Base-by-base conservation (phyloP, 805 yeast genomes). In the Monosporozyma aerobia region DNA sequence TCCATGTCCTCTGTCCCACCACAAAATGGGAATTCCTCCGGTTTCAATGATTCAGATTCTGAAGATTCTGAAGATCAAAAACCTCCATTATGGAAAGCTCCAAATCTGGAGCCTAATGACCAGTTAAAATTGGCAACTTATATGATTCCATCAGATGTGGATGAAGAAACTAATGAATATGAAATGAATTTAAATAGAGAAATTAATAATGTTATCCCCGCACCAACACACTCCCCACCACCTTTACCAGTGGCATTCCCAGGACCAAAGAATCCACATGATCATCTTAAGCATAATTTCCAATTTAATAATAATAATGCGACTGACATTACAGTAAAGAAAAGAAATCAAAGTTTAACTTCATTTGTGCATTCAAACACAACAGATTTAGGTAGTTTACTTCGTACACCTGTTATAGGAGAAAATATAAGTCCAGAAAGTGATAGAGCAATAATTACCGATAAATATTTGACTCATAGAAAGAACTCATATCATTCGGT, bases 401-500 rank as follows among this genome's bases (percentile, higher is more conserved):
- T 16, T 39, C n/a, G 8, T 11, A 19, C 5, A 14, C 39, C 39
- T 35, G 22, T 35, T 35, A 6, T 35, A 5, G 39, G 9, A 39
- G 43, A 39, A 19, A 16, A 11, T 39, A 16, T 7, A 35, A 13
- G 4, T 19, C 3, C 25, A 19, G 43, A 39, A 8, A 39, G 14
- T 11, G 43, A 39, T 39, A 16, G 43, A 39, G 16, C 43, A 8
- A 16, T 39, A 16, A 39, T 39, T 13, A 54, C 54, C 3, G 60
- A 59, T 29, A 59, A 62, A 29, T 52, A 55, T 5, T 48, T 53
- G 7, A 61, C 64, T 4, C 70, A 66, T 48, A 62, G 76, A 50
- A 72, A 72, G 52, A 73, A 69, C 49, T 72, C 76, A 1, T 69
- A 70, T 50, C 73, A 71, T 51, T 71, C 75, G 1, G 71, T 72